Base-by-base conservation (phyloP, 805 yeast species). In the Candida suzukii region DNA sequence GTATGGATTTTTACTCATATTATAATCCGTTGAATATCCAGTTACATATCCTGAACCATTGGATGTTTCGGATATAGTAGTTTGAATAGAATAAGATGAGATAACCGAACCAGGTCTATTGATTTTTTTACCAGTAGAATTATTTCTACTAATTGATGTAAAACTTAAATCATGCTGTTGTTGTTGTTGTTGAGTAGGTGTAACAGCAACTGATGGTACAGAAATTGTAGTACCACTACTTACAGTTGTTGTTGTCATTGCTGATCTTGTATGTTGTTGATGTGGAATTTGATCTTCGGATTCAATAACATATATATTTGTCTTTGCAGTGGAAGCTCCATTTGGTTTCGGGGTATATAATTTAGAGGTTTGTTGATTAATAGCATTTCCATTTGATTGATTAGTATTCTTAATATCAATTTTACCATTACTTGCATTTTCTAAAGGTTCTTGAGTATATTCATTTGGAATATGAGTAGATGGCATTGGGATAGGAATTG, bases 51-150 rank as follows among this genome's bases (percentile, higher is more conserved):
- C 67, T 2, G 68, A 62, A 0, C 65, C 67, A 40, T 74, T 71
- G 0, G 80, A 74, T 33, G 71, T 67, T 41, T 76, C 81, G 0
- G 82, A 76, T 31, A 67, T 59, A 3, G 69, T 67, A 0, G 79
- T 72, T 60, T 70, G 61, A 2, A 67, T 54, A 0, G 79, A 73
- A 41, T 68, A 68, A 19, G 74, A 71, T 0, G 83, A 77, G 1
- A 76, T 53, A 31, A 69, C 66, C 1, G 83, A 77, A 0, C 67
- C 64, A 4, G 81, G 80, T 38, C 82, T 58, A 24, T 63, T 46
- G 42, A 46, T 56, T 53, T 44, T 42, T 24, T 48, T 41, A 37
- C 51, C 46, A 36, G 41, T 45, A 22, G 18, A 50, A 38, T 38
- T 46, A 51, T 25, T 43, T 28, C 40, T 20, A 18, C 40, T 37